Conservation (phyloP, 495 filamentous ascomycete species). For the Penicillium odoratum region DNA sequence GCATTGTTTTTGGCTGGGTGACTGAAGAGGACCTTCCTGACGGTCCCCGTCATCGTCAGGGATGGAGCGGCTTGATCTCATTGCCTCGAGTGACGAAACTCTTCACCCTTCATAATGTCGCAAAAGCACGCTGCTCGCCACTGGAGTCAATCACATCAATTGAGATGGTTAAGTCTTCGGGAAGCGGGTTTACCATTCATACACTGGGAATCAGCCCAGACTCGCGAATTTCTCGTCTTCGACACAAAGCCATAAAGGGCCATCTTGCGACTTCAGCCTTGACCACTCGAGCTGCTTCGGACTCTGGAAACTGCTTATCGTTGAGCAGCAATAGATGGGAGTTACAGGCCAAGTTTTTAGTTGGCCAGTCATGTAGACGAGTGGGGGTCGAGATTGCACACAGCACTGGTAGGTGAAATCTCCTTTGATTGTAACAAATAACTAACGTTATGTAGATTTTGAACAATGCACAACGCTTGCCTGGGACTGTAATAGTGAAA, state of each 20-base stretch:
- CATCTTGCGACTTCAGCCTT: constrained; percentile 3
- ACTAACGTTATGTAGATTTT: constrained; percentile 14
- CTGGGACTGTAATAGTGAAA: constrained; percentile 33
- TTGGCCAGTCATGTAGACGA: constrained; percentile 24
- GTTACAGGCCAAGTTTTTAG: constrained; percentile 28
- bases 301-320: constrained; percentile 5
- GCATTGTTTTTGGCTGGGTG: constrained; percentile 40
- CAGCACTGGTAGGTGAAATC: constrained; percentile 20
- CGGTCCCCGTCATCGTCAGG: constrained; percentile 33
- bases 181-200: constrained; percentile 30
- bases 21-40: constrained; percentile 42
- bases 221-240: constrained; percentile 27
- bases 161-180: constrained; percentile 19
- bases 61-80: constrained; percentile 44
- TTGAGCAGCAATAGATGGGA: constrained; percentile 34
- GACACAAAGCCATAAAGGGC: constrained; percentile 15
- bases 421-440: background rate
- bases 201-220: constrained; percentile 38
- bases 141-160: constrained; percentile 38
- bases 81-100: constrained; percentile 31
- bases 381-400: constrained; percentile 37
- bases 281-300: background rate
- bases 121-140: constrained; percentile 29
- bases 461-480: constrained; percentile 26
- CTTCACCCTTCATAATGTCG: constrained; percentile 28